Evolutionary conservation across 306 rosid genomes (phyloP), one percentile per base, ranked within the genome.

Genomic region (Pyrus communis): DNA sequence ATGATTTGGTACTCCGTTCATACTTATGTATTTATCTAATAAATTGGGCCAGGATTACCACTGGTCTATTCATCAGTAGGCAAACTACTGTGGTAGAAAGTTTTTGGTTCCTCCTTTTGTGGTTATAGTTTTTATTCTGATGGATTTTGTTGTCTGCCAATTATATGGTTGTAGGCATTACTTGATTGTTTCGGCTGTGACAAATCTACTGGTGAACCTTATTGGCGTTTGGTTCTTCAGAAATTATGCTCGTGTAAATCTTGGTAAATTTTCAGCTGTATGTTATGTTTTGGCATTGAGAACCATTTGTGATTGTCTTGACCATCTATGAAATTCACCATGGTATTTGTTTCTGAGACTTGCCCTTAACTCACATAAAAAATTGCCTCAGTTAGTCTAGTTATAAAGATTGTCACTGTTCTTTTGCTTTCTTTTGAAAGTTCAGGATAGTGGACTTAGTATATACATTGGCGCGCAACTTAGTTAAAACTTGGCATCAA

Each of bases 221-320:
- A 88, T 95, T 79, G 99, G 99, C 65, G 99, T 95, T 71, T 95
- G 97, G 99, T 95, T 92, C 99, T 95, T 95, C 84, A 89, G 97
- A 82, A 91, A 89, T 82, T 95, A 92, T 88, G 99, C 99, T 59
- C 96, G 99, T 68, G 75, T 91, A 74, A 92, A 91, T 87, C 93
- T 95, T 70, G 88, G 99, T 95, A 84, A 82, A 92, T 83, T 33
- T 79, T 57, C 42, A 80, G 58, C 64, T 40, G 67, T 59, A 52
- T 63, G 46, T 81, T 66, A 30, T 78, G 71, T 62, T 31, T 25
- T 22, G 7, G 14, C 51, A 22, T 10, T 46, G 70, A 4, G 28
- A 31, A 13, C 43, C 12, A 17, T 69, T 61, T 61, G 27, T 51
- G 71, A 17, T 64, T 63, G 7, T 13, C 25, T 43, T 15, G 46